Base-by-base conservation (phyloP, 805 yeast species). In the Saccharomyces paradoxus region DNA sequence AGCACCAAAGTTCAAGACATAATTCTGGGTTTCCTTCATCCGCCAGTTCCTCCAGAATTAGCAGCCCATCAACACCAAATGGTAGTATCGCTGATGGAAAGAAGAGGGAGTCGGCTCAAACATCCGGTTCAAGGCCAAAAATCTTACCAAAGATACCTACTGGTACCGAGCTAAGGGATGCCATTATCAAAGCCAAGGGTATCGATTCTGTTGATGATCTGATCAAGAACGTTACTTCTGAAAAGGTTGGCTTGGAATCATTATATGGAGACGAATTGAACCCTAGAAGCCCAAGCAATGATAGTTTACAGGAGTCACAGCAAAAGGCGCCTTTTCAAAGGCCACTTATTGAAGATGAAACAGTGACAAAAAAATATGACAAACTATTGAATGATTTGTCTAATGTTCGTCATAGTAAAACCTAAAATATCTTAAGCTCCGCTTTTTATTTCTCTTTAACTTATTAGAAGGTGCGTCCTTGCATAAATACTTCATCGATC, bases 101-200 rank as follows among this genome's bases (percentile, higher is more conserved):
- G 52, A 53, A 14, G 28, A 21, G 14, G 46, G 27, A 21, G 31
- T 22, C 41, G 27, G 41, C 31, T 37, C 56, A 8, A 29, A 53
- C 14, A 47, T 30, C 9, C 41, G 46, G 27, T 14, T 21, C 26
- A 17, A 49, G 32, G 24, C 54, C 60, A 46, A 63, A 58, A 37
- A 54, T 69, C 32, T 65, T 74, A 26, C 67, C 73, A 3, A 72
- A 70, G 57, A 63, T 74, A 24, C 78, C 79, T 10, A 70, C 80
- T 2, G 82, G 81, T 61, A 72, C 75, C 4, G 80, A 77, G 56
- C 58, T 78, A 22, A 69, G 81, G 53, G 75, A 75, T 32, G 80
- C 80, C 0, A 84, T 87, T 28, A 83, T 86, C 53, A 81, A 81
- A 55, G 89, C 90, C 2, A 86, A 85, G 62, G 92, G 92, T 58